Conservation (phyloP, 225 moss, liverwort and hornwort species). For the Antitrichia curtipendula region DNA sequence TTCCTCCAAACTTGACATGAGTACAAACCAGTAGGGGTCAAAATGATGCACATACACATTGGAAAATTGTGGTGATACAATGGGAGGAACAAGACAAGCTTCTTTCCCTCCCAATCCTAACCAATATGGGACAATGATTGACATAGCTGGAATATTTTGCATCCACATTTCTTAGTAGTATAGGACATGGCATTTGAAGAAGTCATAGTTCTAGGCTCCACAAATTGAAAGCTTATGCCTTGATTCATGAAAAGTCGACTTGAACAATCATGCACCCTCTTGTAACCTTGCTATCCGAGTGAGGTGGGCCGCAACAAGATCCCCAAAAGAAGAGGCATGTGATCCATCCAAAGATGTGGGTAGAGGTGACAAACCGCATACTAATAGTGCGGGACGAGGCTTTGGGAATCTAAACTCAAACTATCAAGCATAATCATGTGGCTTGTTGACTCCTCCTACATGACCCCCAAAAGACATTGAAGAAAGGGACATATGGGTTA, state of each 20-base stretch:
- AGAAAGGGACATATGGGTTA: neutral
- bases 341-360: neutral
- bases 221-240: neutral
- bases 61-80: neutral
- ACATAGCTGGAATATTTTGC: neutral
- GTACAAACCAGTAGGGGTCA: neutral
- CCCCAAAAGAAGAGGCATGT: neutral
- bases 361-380: constrained; percentile 3
- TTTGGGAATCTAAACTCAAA: neutral
- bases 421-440: constrained; percentile 12
- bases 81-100: neutral
- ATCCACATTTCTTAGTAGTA: no score
- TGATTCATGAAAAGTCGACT: no score
- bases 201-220: neutral
- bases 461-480: neutral
- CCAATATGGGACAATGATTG: neutral
- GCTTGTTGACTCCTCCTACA: constrained; percentile 11
- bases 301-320: neutral
- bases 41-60: neutral
- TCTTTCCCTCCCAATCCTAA: neutral
- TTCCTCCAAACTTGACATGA: no score
- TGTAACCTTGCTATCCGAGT: neutral
- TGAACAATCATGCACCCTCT: constrained; percentile 12
- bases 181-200: neutral
- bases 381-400: no score